Conservation (phyloP, 495 filamentous ascomycete genomes). For the Podospora conica region DNA sequence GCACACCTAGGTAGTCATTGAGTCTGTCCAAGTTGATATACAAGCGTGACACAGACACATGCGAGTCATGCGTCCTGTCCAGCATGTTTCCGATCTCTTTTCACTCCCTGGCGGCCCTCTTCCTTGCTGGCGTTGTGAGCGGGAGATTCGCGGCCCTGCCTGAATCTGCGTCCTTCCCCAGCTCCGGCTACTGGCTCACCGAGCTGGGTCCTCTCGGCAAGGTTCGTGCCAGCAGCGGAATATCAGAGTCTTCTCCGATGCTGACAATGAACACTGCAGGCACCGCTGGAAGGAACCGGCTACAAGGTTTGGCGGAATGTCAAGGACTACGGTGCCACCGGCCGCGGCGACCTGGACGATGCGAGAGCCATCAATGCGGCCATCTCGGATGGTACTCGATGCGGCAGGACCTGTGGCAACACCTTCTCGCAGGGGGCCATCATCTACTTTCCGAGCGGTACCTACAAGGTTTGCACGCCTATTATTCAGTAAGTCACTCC, state of each 20-base stretch:
- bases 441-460: constrained; percentile 69
- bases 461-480: constrained; percentile 36
- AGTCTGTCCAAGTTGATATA: no score
- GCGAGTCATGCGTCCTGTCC: background rate
- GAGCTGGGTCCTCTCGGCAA: background rate
- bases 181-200: background rate
- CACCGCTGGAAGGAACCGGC: background rate
- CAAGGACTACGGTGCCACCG: constrained; percentile 53
- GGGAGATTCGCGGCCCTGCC: background rate
- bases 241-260: background rate
- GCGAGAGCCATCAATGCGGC: constrained; percentile 75
- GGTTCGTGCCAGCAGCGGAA: background rate
- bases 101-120: background rate
- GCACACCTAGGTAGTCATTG: no score
- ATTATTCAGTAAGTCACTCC: background rate
- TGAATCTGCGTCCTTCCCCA: background rate
- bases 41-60: no score
- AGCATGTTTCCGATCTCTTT: background rate
- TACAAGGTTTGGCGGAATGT: constrained; percentile 80
- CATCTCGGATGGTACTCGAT: constrained; percentile 64
- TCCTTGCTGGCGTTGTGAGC: background rate
- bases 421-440: constrained; percentile 61
- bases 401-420: constrained; percentile 67
- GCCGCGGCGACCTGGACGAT: constrained; percentile 71
- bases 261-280: background rate